phyloP scores from a whole-genome alignment of 768 basidiomycete species.

The Lentinula guzmanii region DNA sequence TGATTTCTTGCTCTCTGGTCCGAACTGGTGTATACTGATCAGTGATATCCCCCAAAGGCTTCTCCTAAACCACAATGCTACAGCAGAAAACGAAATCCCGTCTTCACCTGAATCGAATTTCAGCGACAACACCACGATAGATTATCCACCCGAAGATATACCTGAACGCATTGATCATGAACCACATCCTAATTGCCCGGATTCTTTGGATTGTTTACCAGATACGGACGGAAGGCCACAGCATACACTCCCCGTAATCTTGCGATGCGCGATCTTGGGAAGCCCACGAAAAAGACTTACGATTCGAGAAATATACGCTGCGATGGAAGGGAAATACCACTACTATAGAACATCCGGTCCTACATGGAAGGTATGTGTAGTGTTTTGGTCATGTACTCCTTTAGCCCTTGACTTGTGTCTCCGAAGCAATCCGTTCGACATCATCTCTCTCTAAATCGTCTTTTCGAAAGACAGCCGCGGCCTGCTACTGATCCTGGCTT shows the following conservation, averaged over 20 bases:
- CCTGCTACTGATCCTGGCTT: constrained; percentile 83
- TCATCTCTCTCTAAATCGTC: constrained; percentile 73
- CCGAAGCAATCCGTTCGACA: constrained; percentile 81
- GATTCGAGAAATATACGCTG: constrained; percentile 80
- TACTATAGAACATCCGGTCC: constrained; percentile 77
- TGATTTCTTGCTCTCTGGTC: neutral
- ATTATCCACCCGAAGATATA: constrained; percentile 17
- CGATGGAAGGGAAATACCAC: constrained; percentile 81
- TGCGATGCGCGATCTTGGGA: constrained; percentile 79
- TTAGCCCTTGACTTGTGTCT: neutral
- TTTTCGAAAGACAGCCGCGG: constrained; percentile 78
- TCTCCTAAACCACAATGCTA: constrained; percentile 17
- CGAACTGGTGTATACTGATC: neutral
- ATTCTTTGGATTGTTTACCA: constrained; percentile 70
- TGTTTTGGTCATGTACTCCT: neutral
- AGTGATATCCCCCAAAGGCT: constrained; percentile 17
- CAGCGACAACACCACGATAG: constrained; percentile 21
- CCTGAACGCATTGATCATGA: constrained; percentile 34
- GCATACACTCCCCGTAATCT: constrained; percentile 79
- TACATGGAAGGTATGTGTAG: constrained; percentile 72
- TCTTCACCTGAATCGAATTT: constrained; percentile 29
- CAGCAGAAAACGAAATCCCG: constrained; percentile 19
- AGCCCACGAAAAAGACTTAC: constrained; percentile 71
- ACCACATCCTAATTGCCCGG: constrained; percentile 72
- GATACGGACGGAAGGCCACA: constrained; percentile 77